Percentiles rank a stretch among this genome's conserved stretches.
Evolutionary conservation across 192 early-diverging fungal genomes (phyloP).

Genomic region (Backusella liffmaniae): DNA sequence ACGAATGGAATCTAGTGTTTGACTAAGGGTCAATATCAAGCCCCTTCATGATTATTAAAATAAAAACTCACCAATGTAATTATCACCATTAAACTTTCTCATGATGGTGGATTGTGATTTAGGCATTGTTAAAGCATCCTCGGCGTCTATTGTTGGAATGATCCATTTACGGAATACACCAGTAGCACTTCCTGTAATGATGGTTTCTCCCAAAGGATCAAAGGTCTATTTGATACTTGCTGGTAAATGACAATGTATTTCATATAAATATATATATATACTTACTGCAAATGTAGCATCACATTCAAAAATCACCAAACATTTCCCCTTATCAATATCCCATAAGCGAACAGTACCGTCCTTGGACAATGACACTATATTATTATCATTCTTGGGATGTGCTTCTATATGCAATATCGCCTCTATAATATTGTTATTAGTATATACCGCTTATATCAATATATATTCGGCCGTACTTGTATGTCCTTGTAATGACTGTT

Average conservation of each 20-base stretch:
- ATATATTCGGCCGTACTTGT: conserved; percentile 41
- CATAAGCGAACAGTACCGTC: conserved; percentile 81
- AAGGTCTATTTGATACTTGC: conserved; percentile 40
- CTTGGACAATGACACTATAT: conserved; percentile 66
- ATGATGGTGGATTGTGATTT: conserved; percentile 29
- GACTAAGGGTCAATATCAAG: no score
- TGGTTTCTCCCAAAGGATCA: conserved; percentile 59
- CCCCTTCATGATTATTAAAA: conserved; percentile 33
- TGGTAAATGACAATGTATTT: background rate
- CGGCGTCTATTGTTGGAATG: conserved; percentile 37
- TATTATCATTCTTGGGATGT: conserved; percentile 63
- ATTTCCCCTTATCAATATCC: conserved; percentile 63
- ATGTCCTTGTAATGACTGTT: conserved; percentile 60
- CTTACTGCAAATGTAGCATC: conserved; percentile 60
- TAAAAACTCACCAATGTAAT: conserved; percentile 24
- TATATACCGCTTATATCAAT: background rate
- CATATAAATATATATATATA: background rate
- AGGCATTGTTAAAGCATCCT: conserved; percentile 26
- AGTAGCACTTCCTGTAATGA: conserved; percentile 50
- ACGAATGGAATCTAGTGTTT: conserved; percentile 63
- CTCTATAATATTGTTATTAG: conserved; percentile 30
- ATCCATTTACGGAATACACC: conserved; percentile 58
- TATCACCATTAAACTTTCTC: conserved; percentile 39
- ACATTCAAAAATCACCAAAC: conserved; percentile 60
- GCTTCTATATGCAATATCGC: conserved; percentile 67